Evolutionary conservation across 2,329 filamentous ascomycete species (phyloP).

Genomic region (Sphaerulina populicola): DNA sequence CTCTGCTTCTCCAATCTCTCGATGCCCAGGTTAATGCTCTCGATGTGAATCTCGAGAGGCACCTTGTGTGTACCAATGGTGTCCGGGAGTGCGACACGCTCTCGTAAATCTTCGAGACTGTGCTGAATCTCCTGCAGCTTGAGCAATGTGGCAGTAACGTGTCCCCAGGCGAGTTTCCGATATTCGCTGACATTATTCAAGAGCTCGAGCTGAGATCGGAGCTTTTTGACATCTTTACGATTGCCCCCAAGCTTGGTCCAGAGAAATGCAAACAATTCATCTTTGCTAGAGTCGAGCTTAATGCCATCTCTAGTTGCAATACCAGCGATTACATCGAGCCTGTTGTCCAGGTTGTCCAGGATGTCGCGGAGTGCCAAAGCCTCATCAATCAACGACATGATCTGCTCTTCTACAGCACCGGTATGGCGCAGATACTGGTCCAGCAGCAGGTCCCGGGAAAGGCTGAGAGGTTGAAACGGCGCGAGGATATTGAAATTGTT

Average conservation of each 20-base stretch:
- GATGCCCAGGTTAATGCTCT: conserved; percentile 63
- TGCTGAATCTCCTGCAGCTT: conserved; percentile 66
- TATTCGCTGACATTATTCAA: conserved; percentile 59
- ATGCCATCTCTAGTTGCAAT: conserved; percentile 58
- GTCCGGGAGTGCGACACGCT: conserved; percentile 60
- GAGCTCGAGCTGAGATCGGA: conserved; percentile 56
- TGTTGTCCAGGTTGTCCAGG: conserved; percentile 59
- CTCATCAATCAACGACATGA: conserved; percentile 58
- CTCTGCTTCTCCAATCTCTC: conserved; percentile 61
- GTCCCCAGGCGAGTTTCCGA: conserved; percentile 55
- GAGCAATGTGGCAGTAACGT: conserved; percentile 61
- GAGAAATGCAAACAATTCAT: conserved; percentile 59
- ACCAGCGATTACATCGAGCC: conserved; percentile 60
- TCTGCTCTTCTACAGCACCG: conserved; percentile 59
- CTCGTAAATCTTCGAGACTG: conserved; percentile 61
- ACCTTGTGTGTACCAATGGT: conserved; percentile 48
- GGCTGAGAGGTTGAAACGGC: conserved; percentile 54
- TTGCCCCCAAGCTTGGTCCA: conserved; percentile 72
- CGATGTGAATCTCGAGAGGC: conserved; percentile 65
- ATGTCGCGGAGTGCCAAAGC: conserved; percentile 59
- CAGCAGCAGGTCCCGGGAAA: conserved; percentile 55
- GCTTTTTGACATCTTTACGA: conserved; percentile 50
- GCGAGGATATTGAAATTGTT: conserved; percentile 42
- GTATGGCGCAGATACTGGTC: conserved; percentile 71
- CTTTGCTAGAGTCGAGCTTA: conserved; percentile 50